A percentile compares a stretch with the other conserved stretches of the same genome.
Conservation (phyloP, 192 early-diverging fungal species). For the Coemansia sp. region DNA sequence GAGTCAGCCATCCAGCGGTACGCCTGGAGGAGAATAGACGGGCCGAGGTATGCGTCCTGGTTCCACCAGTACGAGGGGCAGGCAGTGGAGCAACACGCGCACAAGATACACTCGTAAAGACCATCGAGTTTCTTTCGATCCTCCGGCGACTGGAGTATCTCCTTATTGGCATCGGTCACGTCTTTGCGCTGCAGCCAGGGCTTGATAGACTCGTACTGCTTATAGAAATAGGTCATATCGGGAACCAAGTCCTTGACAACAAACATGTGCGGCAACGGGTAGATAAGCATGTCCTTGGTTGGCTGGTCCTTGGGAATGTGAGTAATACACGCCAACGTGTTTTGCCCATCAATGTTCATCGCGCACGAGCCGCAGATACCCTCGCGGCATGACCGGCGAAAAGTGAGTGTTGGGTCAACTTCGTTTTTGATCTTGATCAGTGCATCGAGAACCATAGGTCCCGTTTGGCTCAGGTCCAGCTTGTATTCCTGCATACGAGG, state of each 20-base stretch:
- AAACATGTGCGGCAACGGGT: conserved; percentile 96
- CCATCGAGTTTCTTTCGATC: conserved; percentile 96
- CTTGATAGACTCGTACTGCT: conserved; percentile 96
- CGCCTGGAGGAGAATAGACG: conserved; percentile 94
- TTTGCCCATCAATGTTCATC: conserved; percentile 97
- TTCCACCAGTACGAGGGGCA: conserved; percentile 99
- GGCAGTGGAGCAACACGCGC: conserved; percentile 95
- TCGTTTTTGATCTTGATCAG: conserved; percentile 98
- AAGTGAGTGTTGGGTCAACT: conserved; percentile 87
- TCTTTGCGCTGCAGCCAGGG: conserved; percentile 92
- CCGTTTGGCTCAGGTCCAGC: conserved; percentile 88
- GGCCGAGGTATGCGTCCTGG: conserved; percentile 90
- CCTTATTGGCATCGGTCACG: conserved; percentile 55
- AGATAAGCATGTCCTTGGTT: conserved; percentile 74
- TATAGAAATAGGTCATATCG: conserved; percentile 96
- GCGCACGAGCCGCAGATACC: conserved; percentile 97
- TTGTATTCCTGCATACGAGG: conserved; percentile 84
- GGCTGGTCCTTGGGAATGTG: conserved; percentile 74
- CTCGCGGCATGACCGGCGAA: conserved; percentile 95
- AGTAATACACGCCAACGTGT: conserved; percentile 91
- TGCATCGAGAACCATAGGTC: conserved; percentile 95
- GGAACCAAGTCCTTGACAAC: conserved; percentile 97
- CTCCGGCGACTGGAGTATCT: conserved; percentile 91
- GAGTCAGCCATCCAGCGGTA: conserved; percentile 99
- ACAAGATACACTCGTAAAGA: conserved; percentile 96